These are phyloP conservation scores for Ganoderma lingzhi DNA, from an alignment of 1,284 basidiomycete genomes.

Conservation along the genomic window DNA sequence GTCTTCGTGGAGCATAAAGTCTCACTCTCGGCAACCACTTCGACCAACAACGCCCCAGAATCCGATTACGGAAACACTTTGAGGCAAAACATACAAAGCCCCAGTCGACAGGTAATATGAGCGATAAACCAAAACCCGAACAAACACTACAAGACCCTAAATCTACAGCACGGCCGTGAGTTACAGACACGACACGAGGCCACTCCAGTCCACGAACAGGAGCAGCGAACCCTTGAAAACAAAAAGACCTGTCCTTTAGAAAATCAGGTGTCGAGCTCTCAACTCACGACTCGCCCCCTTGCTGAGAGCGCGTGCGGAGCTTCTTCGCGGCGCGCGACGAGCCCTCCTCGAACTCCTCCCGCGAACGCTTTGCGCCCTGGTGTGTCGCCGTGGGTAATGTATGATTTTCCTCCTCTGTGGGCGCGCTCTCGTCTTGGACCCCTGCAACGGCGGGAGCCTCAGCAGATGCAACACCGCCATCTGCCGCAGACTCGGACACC, in stretches of 20 bases:
- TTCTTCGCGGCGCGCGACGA: neutral
- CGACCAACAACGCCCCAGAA: neutral
- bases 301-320: neutral
- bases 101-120: conserved; percentile 2
- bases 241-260: neutral
- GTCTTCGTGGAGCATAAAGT: too few species aligned
- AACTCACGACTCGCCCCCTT: neutral
- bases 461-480: neutral
- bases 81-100: conserved; percentile 7
- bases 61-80: neutral
- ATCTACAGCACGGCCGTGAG: neutral
- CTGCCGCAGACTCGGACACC: neutral
- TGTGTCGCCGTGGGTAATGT: neutral
- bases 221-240: neutral
- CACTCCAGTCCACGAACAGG: neutral
- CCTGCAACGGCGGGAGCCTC: neutral
- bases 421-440: neutral
- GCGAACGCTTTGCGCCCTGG: neutral
- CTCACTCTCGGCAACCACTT: neutral
- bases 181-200: neutral
- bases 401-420: neutral
- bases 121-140: neutral
- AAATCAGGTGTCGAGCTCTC: neutral
- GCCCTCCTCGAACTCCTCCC: conserved; percentile 9
- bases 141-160: neutral